phyloP scores from a whole-genome alignment of 2,329 filamentous ascomycete species.

The Alternaria burnsii region DNA sequence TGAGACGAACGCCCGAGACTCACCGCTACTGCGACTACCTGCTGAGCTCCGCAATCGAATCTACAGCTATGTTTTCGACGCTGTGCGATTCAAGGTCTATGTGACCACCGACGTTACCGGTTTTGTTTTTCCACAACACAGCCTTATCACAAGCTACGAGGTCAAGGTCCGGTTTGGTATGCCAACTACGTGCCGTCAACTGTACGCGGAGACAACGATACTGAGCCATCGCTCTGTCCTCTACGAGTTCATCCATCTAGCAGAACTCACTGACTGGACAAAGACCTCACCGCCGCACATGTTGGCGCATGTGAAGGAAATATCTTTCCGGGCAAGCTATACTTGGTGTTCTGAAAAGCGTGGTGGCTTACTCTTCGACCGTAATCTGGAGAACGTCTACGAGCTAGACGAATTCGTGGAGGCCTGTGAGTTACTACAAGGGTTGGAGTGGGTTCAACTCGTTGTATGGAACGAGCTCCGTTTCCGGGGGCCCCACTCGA shows the following conservation, averaged over 20 bases:
- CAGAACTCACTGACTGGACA: neutral
- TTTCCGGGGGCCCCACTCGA: too few species aligned
- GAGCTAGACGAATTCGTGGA: neutral
- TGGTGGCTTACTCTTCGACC: too few species aligned
- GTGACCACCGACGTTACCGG: too few species aligned
- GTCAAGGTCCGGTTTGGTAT: neutral
- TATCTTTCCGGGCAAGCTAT: neutral
- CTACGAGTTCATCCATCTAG: neutral
- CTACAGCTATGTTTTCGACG: constrained; percentile 7
- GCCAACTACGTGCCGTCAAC: neutral
- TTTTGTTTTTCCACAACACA: neutral
- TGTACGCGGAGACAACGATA: neutral
- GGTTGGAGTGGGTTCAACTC: too few species aligned
- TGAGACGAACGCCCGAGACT: constrained; percentile 11
- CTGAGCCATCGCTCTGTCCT: neutral
- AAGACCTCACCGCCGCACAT: neutral
- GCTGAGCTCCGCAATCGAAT: constrained; percentile 19
- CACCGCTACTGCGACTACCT: constrained; percentile 22
- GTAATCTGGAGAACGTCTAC: too few species aligned
- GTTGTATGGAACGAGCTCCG: too few species aligned
- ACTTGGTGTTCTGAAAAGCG: neutral
- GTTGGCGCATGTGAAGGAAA: neutral
- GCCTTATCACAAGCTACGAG: neutral
- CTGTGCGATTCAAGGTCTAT: neutral
- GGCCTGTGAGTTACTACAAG: neutral